phyloP scores from a whole-genome alignment of 768 basidiomycete species.

The Hericium coralloides region DNA sequence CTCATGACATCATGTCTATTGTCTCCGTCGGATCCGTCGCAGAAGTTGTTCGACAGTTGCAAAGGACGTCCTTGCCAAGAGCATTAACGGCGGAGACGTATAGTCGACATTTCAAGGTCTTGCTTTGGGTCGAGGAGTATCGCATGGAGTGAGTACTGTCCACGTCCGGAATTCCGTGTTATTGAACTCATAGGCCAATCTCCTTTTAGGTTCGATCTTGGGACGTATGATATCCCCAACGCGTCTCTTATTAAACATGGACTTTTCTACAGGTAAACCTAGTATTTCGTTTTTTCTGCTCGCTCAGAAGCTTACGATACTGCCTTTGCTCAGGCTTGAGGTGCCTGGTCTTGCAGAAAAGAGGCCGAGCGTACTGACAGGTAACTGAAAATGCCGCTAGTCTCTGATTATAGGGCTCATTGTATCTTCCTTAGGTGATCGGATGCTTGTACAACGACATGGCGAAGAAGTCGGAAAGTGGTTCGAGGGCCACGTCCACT shows the following conservation, averaged over 20 bases:
- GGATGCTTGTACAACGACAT: slow-evolving; percentile 29
- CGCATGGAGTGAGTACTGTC: slow-evolving; percentile 30
- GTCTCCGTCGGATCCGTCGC: not conserved
- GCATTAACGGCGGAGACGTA: slow-evolving; percentile 31
- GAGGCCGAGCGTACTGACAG: slow-evolving; percentile 6
- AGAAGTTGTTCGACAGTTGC: slow-evolving; percentile 11
- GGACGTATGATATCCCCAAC: slow-evolving; percentile 12
- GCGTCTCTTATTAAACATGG: slow-evolving; percentile 4
- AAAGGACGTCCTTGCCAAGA: slow-evolving; percentile 29
- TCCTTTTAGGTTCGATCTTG: slow-evolving; percentile 26
- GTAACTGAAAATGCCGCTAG: not conserved
- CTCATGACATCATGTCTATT: slow-evolving; percentile 8
- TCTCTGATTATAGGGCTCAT: slow-evolving; percentile 18
- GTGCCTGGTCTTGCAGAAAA: slow-evolving; percentile 15
- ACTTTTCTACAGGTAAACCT: slow-evolving; percentile 5
- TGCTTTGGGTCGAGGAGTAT: slow-evolving; percentile 44
- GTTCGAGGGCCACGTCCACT: slow-evolving; percentile 53
- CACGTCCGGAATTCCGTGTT: not conserved
- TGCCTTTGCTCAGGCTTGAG: not conserved
- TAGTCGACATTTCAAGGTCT: slow-evolving; percentile 31
- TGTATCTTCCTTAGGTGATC: slow-evolving; percentile 41
- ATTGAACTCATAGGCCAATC: not conserved
- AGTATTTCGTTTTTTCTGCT: not conserved
- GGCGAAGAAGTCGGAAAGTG: slow-evolving; percentile 34
- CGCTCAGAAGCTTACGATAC: not conserved